These are phyloP conservation scores for Leishmania turanica DNA, from an alignment of 208 protist genomes.

Conservation along the genomic window DNA sequence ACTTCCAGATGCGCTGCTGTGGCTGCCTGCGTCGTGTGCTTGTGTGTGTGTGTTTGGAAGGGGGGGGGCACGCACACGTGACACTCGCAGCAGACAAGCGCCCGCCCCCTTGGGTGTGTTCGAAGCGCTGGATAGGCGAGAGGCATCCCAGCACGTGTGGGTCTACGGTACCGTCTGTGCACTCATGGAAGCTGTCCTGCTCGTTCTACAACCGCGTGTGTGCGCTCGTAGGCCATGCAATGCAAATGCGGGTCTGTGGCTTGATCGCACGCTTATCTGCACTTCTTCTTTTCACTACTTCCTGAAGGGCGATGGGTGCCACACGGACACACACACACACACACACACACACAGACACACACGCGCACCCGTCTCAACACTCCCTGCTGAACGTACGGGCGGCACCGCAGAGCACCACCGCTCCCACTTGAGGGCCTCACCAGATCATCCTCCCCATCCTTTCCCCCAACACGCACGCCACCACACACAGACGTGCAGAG, in stretches of 20 bases:
- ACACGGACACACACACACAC: neutral
- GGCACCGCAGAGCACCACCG: neutral
- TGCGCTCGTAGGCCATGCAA: neutral
- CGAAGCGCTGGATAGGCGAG: neutral
- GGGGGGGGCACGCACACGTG: neutral
- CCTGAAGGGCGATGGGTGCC: neutral
- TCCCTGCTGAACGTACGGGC: neutral
- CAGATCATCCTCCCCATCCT: neutral
- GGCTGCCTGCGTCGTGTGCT: neutral
- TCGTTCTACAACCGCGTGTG: neutral
- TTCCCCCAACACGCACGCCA: neutral
- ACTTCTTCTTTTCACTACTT: slow-evolving; percentile 7
- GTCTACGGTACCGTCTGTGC: neutral
- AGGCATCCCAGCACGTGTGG: neutral
- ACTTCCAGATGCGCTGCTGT: neutral
- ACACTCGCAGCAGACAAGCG: neutral
- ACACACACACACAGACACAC: neutral
- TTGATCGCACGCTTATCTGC: neutral
- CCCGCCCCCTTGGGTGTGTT: neutral
- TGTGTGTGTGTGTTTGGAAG: neutral
- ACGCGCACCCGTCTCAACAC: neutral
- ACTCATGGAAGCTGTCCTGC: neutral
- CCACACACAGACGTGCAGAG: neutral
- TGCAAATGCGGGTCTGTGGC: neutral
- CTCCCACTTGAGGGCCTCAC: neutral